These are phyloP conservation scores for Daedaleopsis nitida DNA, from an alignment of 768 basidiomycete species.

Conservation along the genomic window DNA sequence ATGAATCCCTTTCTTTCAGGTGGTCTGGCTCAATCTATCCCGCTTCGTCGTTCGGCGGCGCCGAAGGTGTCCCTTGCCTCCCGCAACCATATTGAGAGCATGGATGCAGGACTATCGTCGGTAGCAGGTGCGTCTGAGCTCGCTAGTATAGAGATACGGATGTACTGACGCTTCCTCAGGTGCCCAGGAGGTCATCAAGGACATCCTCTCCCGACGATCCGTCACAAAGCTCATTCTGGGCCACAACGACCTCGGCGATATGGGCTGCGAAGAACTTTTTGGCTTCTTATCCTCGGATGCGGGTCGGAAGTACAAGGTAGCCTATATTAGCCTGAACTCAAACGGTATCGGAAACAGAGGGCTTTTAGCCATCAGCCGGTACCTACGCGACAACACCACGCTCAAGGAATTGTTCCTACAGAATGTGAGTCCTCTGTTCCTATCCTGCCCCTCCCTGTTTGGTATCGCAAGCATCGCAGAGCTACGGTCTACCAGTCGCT, in stretches of 20 bases:
- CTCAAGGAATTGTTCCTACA: conserved; percentile 57
- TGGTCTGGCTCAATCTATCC: neutral
- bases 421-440: conserved; percentile 44
- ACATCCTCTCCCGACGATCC: conserved; percentile 45
- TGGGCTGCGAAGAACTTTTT: conserved; percentile 58
- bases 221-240: conserved; percentile 58
- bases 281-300: conserved; percentile 51
- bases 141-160: neutral
- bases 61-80: conserved; percentile 21
- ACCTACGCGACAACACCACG: conserved; percentile 47
- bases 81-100: conserved; percentile 23
- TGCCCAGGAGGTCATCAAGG: conserved; percentile 49
- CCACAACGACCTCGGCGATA: conserved; percentile 57
- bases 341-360: conserved; percentile 59
- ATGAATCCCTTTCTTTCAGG: conserved; percentile 10
- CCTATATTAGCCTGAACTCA: conserved; percentile 58
- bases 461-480: no score
- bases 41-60: conserved; percentile 6
- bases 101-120: conserved; percentile 23
- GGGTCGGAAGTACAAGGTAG: conserved; percentile 48
- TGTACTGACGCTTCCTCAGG: conserved; percentile 35
- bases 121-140: conserved; percentile 17
- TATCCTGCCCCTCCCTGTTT: neutral
- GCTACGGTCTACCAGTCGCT: no score
- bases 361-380: conserved; percentile 53